Evolutionary conservation across 2,329 filamentous ascomycete genomes (phyloP).

Genomic region (Trichophyton equinum): DNA sequence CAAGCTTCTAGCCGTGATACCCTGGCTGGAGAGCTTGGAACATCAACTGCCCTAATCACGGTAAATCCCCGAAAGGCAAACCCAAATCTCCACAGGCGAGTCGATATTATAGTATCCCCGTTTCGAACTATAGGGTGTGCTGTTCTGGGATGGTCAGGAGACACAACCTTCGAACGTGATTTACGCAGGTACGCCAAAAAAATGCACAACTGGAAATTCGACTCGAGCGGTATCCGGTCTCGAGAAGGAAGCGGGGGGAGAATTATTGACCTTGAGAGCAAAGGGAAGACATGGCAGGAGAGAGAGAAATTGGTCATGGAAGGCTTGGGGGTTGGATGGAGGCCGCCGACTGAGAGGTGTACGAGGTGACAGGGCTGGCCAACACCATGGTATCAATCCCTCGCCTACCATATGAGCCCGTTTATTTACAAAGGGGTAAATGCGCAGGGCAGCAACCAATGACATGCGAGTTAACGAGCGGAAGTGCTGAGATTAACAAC

Average conservation of each 20-base stretch:
- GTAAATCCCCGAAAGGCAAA: conserved; percentile 33
- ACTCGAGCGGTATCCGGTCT: conserved; percentile 72
- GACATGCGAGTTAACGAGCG: too few species aligned
- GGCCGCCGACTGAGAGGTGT: conserved; percentile 54
- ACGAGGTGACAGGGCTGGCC: conserved; percentile 40
- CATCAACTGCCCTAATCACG: background rate
- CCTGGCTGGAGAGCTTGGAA: background rate
- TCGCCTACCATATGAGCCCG: background rate
- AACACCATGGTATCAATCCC: background rate
- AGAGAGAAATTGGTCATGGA: conserved; percentile 74
- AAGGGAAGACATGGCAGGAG: conserved; percentile 46
- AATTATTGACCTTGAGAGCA: conserved; percentile 55
- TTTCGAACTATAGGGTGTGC: conserved; percentile 86
- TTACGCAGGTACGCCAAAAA: conserved; percentile 67
- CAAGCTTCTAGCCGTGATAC: background rate
- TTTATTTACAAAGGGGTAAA: background rate
- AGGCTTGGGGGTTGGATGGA: conserved; percentile 57
- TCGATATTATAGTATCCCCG: conserved; percentile 82
- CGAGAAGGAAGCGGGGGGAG: conserved; percentile 47
- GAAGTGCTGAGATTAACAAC: too few species aligned
- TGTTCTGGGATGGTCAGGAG: conserved; percentile 76
- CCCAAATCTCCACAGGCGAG: conserved; percentile 63
- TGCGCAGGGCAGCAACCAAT: background rate
- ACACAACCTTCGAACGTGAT: conserved; percentile 81
- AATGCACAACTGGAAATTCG: conserved; percentile 66